These are phyloP conservation scores for Solanum hybrid DNA, from an alignment of 305 asterid species.

Conservation along the genomic window DNA sequence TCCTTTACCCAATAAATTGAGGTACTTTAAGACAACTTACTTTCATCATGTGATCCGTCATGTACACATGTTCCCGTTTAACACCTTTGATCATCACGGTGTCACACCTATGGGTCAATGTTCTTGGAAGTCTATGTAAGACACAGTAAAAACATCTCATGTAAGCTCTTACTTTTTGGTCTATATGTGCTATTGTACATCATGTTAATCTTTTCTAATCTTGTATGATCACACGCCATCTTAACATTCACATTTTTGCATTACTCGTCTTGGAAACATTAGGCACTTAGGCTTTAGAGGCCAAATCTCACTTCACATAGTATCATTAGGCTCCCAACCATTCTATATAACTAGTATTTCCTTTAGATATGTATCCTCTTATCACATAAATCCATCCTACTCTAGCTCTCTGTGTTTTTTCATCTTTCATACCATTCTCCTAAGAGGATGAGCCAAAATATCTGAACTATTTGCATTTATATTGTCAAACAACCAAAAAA, in stretches of 20 bases:
- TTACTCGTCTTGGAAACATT: not conserved
- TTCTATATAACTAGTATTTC: not conserved
- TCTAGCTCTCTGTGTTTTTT: not conserved
- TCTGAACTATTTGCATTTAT: not conserved
- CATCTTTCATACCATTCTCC: not conserved
- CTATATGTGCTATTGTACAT: not conserved
- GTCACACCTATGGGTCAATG: not conserved
- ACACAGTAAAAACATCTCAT: not conserved
- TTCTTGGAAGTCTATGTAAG: not conserved
- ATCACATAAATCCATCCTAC: not conserved
- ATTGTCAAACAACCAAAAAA: not conserved
- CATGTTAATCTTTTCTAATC: not conserved
- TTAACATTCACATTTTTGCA: not conserved
- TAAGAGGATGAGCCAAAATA: not conserved
- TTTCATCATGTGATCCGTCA: not conserved
- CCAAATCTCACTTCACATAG: not conserved
- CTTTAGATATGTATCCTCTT: not conserved
- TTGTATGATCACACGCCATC: not conserved
- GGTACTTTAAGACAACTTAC: not conserved
- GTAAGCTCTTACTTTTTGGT: not conserved
- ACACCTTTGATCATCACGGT: not conserved
- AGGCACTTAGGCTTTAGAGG: not conserved
- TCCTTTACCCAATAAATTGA: not conserved
- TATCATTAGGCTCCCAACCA: not conserved
- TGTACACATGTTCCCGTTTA: not conserved